phyloP scores from a whole-genome alignment of 2,329 filamentous ascomycete genomes.

The Colletotrichum graminicola region DNA sequence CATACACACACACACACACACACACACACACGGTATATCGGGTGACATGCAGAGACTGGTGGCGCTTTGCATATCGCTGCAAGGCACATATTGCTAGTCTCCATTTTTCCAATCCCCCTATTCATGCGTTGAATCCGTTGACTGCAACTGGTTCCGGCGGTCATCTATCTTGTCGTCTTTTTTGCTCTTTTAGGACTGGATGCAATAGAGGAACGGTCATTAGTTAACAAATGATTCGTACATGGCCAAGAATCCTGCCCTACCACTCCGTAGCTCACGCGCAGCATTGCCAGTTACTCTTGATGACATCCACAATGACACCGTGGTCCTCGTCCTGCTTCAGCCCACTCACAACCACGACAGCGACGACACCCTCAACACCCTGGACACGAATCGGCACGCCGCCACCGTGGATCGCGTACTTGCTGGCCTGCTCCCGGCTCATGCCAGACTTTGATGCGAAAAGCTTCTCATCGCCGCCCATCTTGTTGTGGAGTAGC shows the following conservation, averaged over 20 bases:
- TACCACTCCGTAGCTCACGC: not conserved
- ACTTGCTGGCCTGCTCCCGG: slow-evolving; percentile 67
- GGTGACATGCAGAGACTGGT: slow-evolving; percentile 1
- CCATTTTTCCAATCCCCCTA: not conserved
- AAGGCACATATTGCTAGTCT: slow-evolving; percentile 20
- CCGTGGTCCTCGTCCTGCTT: slow-evolving; percentile 84
- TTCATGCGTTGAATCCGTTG: not conserved
- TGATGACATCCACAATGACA: slow-evolving; percentile 77
- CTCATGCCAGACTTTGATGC: slow-evolving; percentile 74
- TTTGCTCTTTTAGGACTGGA: not conserved
- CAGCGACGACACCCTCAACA: slow-evolving; percentile 81
- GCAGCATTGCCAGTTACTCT: slow-evolving; percentile 58
- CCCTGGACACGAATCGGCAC: slow-evolving; percentile 79
- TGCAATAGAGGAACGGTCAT: not conserved
- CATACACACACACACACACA: not conserved
- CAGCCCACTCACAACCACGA: slow-evolving; percentile 81
- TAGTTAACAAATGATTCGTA: not conserved
- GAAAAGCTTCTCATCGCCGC: slow-evolving; percentile 74
- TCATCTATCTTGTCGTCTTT: too few relatives aligned
- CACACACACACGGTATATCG: not conserved
- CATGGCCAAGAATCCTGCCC: too few relatives aligned
- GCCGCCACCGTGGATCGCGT: slow-evolving; percentile 83
- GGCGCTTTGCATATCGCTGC: slow-evolving; percentile 9
- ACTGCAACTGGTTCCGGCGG: not conserved
- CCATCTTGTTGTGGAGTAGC: slow-evolving; percentile 77